Base-by-base conservation (phyloP, 75 land plant species). In the Pinus taeda region DNA sequence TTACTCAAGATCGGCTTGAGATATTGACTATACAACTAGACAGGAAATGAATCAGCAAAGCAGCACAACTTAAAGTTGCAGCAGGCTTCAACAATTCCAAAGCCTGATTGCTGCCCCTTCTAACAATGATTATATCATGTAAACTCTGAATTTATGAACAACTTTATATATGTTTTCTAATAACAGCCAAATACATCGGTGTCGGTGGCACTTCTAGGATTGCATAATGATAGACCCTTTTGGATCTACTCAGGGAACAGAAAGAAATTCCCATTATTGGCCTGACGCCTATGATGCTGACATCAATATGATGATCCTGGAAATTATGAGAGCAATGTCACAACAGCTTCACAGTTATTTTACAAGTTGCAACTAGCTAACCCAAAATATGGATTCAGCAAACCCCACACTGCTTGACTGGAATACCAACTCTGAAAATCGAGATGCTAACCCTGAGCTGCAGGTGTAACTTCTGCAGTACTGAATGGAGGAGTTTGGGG, bases 401-500 rank as follows among this genome's bases (percentile, higher is more conserved):
- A 39, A 22, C 71, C 42, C 21, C 49, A 9, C 49, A 42, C 22
- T 37, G 53, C 71, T 69, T 12, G 12, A 33, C 49, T 39, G 12
- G 55, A 49, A 49, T 49, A 49, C 55, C 12, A 9, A 49, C 55
- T 18, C 71, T 42, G 71, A 8, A n/a, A 39, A 39, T 12, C 33
- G 1, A 0, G 0, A 69, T 42, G n/a, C 49, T 69, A 69, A 69
- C 49, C 9, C 71, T 42, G 37, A 18, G 71, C 18, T 18, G n/a
- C n/a, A 9, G 71, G 11, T 69, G 49, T 11, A n/a, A 39, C 71
- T 6, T 69, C 53, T 42, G 21, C 12, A 39, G 22, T 69, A 69
- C 22, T 42, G 71, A n/a, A 37, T 69, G 71, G 85, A 73, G 85
- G 85, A 39, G 79, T 84, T 30, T 84, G 83, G 17, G 85, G 79